These are phyloP conservation scores for Helotiales sp. DNA, from an alignment of 2,329 filamentous ascomycete genomes.

Conservation along the genomic window DNA sequence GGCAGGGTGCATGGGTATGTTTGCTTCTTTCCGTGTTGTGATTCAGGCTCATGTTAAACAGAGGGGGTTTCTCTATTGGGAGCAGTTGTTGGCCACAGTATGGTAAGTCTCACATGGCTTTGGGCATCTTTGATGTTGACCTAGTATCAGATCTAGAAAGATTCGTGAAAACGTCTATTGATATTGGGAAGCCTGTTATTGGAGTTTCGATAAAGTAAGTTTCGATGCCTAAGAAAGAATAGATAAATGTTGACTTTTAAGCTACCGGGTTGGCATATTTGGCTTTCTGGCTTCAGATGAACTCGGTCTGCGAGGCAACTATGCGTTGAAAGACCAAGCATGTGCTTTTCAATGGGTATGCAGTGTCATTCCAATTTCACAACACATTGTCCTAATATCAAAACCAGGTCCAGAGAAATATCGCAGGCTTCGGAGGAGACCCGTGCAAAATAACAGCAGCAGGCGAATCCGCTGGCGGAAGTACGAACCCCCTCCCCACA, in stretches of 20 bases:
- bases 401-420: slow-evolving; percentile 33
- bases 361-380: not conserved
- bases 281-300: slow-evolving; percentile 29
- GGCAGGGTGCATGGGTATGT: slow-evolving; percentile 33
- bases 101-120: slow-evolving; percentile 9
- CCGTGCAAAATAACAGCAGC: slow-evolving; percentile 41
- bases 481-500: slow-evolving; percentile 9
- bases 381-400: not conserved
- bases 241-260: slow-evolving; percentile 3
- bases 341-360: slow-evolving; percentile 40
- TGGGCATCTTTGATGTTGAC: not conserved
- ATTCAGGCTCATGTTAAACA: slow-evolving; percentile 1
- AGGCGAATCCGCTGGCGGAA: slow-evolving; percentile 47
- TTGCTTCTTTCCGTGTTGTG: not conserved
- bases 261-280: slow-evolving; percentile 31
- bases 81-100: slow-evolving; percentile 32
- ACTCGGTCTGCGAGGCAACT: slow-evolving; percentile 24
- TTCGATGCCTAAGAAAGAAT: not conserved
- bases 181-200: slow-evolving; percentile 27
- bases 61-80: slow-evolving; percentile 28
- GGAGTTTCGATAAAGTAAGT: slow-evolving; percentile 32
- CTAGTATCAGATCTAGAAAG: slow-evolving; percentile 18
- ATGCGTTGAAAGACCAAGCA: slow-evolving; percentile 30
- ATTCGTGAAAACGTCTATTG: slow-evolving; percentile 22
- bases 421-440: slow-evolving; percentile 44